These are phyloP conservation scores for Sechiopsis laciniata DNA, from an alignment of 306 rosid genomes.

Conservation along the genomic window DNA sequence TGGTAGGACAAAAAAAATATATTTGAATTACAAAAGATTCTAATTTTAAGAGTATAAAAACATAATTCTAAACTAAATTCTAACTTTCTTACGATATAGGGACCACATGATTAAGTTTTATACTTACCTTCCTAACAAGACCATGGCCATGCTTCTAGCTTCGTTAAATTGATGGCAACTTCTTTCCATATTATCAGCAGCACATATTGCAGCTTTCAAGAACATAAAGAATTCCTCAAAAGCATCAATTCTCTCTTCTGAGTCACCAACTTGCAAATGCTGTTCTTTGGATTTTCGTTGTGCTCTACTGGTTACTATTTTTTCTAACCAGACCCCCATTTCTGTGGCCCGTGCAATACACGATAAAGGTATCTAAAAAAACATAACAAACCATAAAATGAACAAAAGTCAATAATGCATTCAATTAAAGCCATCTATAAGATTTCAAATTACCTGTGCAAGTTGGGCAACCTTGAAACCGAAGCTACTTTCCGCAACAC, in stretches of 20 bases:
- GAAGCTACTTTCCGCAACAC: constrained; percentile 75
- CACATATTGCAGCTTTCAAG: constrained; percentile 42
- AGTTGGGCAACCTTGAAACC: constrained; percentile 94
- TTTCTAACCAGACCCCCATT: constrained; percentile 78
- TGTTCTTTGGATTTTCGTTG: constrained; percentile 31
- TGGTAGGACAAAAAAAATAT: too few species aligned
- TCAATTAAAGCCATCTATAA: neutral
- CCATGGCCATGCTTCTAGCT: constrained; percentile 57
- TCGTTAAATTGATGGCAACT: constrained; percentile 39
- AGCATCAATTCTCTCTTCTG: constrained; percentile 26
- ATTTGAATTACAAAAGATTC: too few species aligned
- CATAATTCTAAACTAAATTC: too few species aligned
- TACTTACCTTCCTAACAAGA: constrained; percentile 38
- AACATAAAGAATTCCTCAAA: constrained; percentile 45
- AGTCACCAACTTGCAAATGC: constrained; percentile 16
- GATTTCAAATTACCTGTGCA: constrained; percentile 60
- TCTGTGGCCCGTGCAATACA: constrained; percentile 59
- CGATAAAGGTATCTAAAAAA: constrained; percentile 62
- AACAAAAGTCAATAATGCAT: constrained; percentile 9
- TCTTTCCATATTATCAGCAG: constrained; percentile 36
- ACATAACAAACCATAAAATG: constrained; percentile 18
- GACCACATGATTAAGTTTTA: too few species aligned
- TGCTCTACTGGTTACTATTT: constrained; percentile 42
- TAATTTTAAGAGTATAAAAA: too few species aligned
- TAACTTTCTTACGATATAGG: too few species aligned